Conservation (phyloP, 2,329 filamentous ascomycete species). For the Fragosphaeria purpurea region DNA sequence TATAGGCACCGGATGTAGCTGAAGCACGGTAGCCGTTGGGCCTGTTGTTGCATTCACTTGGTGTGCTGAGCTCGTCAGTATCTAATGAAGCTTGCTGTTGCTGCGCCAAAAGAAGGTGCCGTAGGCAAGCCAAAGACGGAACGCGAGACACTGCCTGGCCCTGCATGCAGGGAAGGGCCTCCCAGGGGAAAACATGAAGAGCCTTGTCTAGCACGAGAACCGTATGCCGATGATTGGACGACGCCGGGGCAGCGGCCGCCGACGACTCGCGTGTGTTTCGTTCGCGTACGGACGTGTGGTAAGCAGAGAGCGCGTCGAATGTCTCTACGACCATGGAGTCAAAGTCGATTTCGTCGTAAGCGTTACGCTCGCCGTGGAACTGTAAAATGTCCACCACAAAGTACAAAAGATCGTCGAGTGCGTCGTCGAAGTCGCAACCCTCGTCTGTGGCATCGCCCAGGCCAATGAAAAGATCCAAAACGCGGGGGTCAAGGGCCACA, state of each 20-base stretch:
- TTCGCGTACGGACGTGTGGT: conserved; percentile 48
- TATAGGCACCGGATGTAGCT: conserved; percentile 52
- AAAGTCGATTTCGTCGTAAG: conserved; percentile 96
- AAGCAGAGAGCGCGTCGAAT: conserved; percentile 70
- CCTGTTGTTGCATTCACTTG: conserved; percentile 6
- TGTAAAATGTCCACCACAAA: conserved; percentile 95
- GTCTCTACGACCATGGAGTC: conserved; percentile 84
- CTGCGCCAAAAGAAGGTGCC: conserved; percentile 57
- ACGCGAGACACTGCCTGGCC: conserved; percentile 73
- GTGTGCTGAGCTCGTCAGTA: conserved; percentile 2
- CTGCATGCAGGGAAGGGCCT: conserved; percentile 80
- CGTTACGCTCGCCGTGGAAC: conserved; percentile 91
- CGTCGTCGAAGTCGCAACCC: conserved; percentile 70
- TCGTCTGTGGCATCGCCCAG: conserved; percentile 63
- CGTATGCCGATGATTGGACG: conserved; percentile 47
- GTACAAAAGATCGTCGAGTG: conserved; percentile 84
- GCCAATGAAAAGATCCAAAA: conserved; percentile 81
- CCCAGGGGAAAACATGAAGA: conserved; percentile 89
- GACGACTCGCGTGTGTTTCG: neutral
- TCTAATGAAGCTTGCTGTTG: conserved; percentile 16
- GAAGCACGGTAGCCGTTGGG: conserved; percentile 45
- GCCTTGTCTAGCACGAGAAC: conserved; percentile 87
- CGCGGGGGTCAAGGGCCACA: conserved; percentile 45
- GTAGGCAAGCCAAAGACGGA: conserved; percentile 73
- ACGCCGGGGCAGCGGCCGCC: conserved; percentile 26